These are phyloP conservation scores for Peterozyma toletana DNA, from an alignment of 805 yeast genomes.

Conservation along the genomic window DNA sequence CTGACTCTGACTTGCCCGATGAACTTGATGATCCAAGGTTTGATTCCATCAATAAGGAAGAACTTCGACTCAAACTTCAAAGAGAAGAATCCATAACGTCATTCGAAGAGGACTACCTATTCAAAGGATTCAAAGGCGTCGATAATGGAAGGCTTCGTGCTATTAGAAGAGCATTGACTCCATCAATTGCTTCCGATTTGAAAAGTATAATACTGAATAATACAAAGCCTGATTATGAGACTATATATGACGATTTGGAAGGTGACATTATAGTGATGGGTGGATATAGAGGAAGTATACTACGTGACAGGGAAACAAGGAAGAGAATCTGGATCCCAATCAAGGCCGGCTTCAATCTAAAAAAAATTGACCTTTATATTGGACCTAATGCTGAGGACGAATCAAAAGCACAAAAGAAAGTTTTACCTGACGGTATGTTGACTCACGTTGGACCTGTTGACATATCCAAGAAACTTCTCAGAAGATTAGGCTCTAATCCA, in stretches of 20 bases:
- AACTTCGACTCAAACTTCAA: slow-evolving; percentile 32
- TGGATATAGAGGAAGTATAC: slow-evolving; percentile 80
- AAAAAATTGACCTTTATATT: slow-evolving; percentile 59
- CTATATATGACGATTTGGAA: slow-evolving; percentile 51
- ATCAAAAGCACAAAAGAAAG: slow-evolving; percentile 35
- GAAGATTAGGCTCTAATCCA: slow-evolving; percentile 45
- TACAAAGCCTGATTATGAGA: slow-evolving; percentile 26
- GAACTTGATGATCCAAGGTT: neutral
- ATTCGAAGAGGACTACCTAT: slow-evolving; percentile 54
- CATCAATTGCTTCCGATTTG: slow-evolving; percentile 29
- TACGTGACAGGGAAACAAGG: slow-evolving; percentile 57
- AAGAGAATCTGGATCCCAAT: slow-evolving; percentile 80
- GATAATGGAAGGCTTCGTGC: slow-evolving; percentile 70
- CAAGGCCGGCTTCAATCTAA: slow-evolving; percentile 73
- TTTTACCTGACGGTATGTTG: slow-evolving; percentile 71
- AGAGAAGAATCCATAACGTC: slow-evolving; percentile 56
- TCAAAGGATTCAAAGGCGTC: slow-evolving; percentile 44
- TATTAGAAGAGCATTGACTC: slow-evolving; percentile 52
- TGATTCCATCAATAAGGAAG: slow-evolving; percentile 13
- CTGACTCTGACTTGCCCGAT: slow-evolving; percentile 17
- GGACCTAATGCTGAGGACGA: slow-evolving; percentile 77
- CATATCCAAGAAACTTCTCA: slow-evolving; percentile 54
- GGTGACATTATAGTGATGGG: slow-evolving; percentile 82
- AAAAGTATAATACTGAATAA: slow-evolving; percentile 13
- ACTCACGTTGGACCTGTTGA: slow-evolving; percentile 87